phyloP scores from a whole-genome alignment of 306 rosid genomes.

The Nissolia schottii region DNA sequence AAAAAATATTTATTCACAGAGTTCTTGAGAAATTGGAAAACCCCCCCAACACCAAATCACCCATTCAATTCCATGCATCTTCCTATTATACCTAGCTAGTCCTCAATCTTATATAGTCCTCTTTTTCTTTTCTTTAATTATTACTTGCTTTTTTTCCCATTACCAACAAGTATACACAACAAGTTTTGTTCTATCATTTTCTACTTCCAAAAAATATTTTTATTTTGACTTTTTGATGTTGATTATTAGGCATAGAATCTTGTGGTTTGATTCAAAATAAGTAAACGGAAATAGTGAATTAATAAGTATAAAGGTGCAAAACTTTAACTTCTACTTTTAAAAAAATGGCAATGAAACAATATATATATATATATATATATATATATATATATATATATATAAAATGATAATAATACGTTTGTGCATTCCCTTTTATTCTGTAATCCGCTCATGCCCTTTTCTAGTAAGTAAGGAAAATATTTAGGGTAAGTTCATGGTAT shows the following conservation, averaged over 20 bases:
- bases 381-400: too few relatives aligned
- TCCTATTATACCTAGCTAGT: not conserved
- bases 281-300: not conserved
- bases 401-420: too few relatives aligned
- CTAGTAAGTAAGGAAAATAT: not conserved
- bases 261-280: constrained; percentile 16
- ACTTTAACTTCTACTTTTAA: not conserved
- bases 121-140: not conserved
- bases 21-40: too few relatives aligned
- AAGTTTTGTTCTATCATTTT: constrained; percentile 15
- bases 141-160: not conserved
- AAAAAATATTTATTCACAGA: too few relatives aligned
- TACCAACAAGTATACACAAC: not conserved
- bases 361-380: too few relatives aligned
- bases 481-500: constrained; percentile 9
- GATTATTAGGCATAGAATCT: constrained; percentile 24
- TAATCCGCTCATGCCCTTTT: not conserved
- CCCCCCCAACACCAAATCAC: not conserved
- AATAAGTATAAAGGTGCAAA: not conserved
- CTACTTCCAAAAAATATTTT: not conserved
- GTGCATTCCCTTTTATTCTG: too few relatives aligned
- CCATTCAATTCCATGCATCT: constrained; percentile 8
- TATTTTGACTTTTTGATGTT: not conserved
- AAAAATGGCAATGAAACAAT: too few relatives aligned
- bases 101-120: not conserved